These are phyloP conservation scores for Trametes cinnabarina DNA, from an alignment of 768 basidiomycete genomes.

Conservation along the genomic window DNA sequence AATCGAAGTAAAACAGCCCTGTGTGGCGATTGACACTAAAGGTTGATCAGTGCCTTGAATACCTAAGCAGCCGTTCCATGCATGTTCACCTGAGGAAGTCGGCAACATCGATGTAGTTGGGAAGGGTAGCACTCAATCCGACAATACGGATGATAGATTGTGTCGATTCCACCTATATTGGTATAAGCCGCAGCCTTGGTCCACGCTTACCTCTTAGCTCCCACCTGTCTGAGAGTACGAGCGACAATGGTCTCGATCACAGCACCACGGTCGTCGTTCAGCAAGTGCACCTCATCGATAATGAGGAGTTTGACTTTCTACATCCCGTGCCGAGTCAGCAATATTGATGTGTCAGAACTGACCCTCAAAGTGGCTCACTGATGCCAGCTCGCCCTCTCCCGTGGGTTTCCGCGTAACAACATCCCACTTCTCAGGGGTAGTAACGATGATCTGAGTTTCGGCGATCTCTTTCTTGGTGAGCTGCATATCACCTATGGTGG, in stretches of 20 bases:
- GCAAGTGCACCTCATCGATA: constrained; percentile 95
- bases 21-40: constrained; percentile 77
- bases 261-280: constrained; percentile 97
- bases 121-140: constrained; percentile 92
- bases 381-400: constrained; percentile 94
- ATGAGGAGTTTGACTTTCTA: constrained; percentile 92
- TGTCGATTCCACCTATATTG: constrained; percentile 81
- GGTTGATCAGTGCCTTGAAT: background rate
- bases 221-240: constrained; percentile 83
- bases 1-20: constrained; percentile 96
- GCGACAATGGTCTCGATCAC: constrained; percentile 99
- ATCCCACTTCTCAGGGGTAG: constrained; percentile 99
- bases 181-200: too few relatives aligned
- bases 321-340: background rate
- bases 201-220: background rate
- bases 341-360: background rate
- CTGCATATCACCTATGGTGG: constrained; percentile 81
- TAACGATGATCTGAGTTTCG: constrained; percentile 95
- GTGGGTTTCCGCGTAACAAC: constrained; percentile 97
- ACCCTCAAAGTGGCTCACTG: constrained; percentile 65
- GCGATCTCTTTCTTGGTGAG: constrained; percentile 91
- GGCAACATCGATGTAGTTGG: constrained; percentile 95
- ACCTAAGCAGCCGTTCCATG: background rate
- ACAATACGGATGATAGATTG: constrained; percentile 96
- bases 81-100: constrained; percentile 81